phyloP scores from a whole-genome alignment of 768 basidiomycete genomes.

The Mycena sanguinolenta region DNA sequence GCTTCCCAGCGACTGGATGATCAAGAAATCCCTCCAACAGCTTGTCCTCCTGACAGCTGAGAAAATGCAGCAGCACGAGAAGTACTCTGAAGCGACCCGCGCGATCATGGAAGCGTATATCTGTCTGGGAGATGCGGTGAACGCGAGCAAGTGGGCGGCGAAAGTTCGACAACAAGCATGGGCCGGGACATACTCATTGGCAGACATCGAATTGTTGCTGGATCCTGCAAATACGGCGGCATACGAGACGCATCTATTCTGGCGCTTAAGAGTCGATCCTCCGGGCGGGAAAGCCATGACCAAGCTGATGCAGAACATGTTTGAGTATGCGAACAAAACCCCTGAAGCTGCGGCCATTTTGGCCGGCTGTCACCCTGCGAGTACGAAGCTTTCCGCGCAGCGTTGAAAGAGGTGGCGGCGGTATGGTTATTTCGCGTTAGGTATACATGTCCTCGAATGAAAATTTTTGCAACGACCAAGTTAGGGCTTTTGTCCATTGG shows the following conservation, averaged over 20 bases:
- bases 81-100: neutral
- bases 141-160: conserved; percentile 26
- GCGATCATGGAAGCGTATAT: conserved; percentile 11
- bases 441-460: no score
- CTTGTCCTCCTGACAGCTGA: conserved; percentile 9
- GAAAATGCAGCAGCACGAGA: conserved; percentile 1
- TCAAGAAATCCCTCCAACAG: conserved; percentile 10
- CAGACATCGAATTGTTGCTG: neutral
- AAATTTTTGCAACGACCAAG: no score
- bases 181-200: neutral
- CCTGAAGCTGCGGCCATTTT: no score
- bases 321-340: neutral
- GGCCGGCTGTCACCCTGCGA: no score
- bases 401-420: no score
- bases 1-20: conserved; percentile 1
- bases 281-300: neutral
- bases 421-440: no score
- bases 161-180: conserved; percentile 34
- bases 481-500: no score
- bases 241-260: neutral
- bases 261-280: neutral
- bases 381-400: no score
- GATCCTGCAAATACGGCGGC: neutral
- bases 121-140: conserved; percentile 4
- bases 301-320: neutral